Evolutionary conservation across 2,329 filamentous ascomycete species (phyloP), one percentile per base, ranked within the genome.

Genomic region (Phaeophleospora eucalypticola): DNA sequence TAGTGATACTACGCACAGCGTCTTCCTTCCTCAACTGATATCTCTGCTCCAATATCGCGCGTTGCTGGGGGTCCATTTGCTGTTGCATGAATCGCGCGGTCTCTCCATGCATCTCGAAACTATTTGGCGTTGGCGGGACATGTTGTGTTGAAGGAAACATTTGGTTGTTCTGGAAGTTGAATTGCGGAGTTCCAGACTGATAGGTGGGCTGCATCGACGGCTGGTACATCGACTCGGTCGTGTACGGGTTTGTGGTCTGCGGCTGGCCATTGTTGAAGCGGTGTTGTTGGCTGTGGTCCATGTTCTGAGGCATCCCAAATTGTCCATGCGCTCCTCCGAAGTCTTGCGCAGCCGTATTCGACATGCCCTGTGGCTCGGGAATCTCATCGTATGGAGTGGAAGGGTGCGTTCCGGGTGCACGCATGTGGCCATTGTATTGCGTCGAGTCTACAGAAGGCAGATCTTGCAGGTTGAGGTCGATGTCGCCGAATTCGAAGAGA

Each of bases 41-140:
- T 42, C 76, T 73, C 58, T 73, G 71, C 49, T 89, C 84, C 57
- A 83, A 83, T 58, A 85, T 75, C 43, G 80, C 73, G 33, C 82
- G 78, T 39, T 81, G 77, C 54, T 81, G 76, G 37, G 70, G 63
- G 59, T 75, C 71, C 60, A 72, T 61, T 29, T 60, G 58, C 33
- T 81, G 73, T 36, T 79, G 76, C 44, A 80, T 65, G 62, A 83
- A 89, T 56, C 63, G 65, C 57, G 73, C 59, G 62, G 78, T 54
- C 70, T 80, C 61, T 72, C 79, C 65, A 56, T 85, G 82, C 68
- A 91, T 80, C 61, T 91, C 86, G 19, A 89, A 76, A 63, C 87
- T 91, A 64, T 86, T 87, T 0, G 87, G 87, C 12, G 87, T 93
- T 2, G 86, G 86, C 4, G 87, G 87, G 43, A 85, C 81, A 49